Evolutionary conservation across 2,329 filamentous ascomycete genomes (phyloP), one percentile per base, ranked within the genome.

Genomic region (Exophiala sideris): DNA sequence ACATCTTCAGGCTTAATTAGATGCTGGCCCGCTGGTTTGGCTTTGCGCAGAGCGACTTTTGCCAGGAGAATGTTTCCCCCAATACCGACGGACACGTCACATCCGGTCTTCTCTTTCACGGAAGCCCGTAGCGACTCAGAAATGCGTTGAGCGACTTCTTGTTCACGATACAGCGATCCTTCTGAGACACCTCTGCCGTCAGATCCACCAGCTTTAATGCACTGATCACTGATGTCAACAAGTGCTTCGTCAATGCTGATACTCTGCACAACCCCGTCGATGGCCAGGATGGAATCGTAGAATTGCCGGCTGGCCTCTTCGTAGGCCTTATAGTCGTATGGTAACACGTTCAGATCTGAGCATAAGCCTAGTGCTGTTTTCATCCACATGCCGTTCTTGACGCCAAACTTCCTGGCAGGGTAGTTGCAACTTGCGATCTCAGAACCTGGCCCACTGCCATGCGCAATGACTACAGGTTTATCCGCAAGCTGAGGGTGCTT

Each of bases 311-410:
- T 99, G 1, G 91, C 90, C 56, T 91, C 87, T 74, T 99, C 94
- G 63, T 99, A 99, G 0, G 85, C 92, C 1, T 88, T 86, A 66
- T 97, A 99, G 66, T 99, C 91, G 64, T 99, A 99, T 0, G 91
- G 89, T n/a, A 99, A 68, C 1, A 97, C 85, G 62, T 95, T 91
- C 14, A 99, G 76, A 18, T 90, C 83, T 0, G 92, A 86, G 66
- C 91, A 99, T 14, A 94, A 70, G 62, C 94, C 86, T 55, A 87
- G 78, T 0, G 94, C 94, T 33, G 81, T 80, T 68, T 92, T 95
- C 92, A 99, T 97, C 94, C 95, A 99, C 94, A 97, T 99, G 35
- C 95, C 95, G 63, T 99, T 99, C 67, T 91, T 96, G 50, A 99
- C 79, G 1, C 92, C 92, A 63, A 86, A 94, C 32, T 82, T 79